These are phyloP conservation scores for Yamadazyma blattariae DNA, from an alignment of 1,139 yeast genomes.

Conservation along the genomic window DNA sequence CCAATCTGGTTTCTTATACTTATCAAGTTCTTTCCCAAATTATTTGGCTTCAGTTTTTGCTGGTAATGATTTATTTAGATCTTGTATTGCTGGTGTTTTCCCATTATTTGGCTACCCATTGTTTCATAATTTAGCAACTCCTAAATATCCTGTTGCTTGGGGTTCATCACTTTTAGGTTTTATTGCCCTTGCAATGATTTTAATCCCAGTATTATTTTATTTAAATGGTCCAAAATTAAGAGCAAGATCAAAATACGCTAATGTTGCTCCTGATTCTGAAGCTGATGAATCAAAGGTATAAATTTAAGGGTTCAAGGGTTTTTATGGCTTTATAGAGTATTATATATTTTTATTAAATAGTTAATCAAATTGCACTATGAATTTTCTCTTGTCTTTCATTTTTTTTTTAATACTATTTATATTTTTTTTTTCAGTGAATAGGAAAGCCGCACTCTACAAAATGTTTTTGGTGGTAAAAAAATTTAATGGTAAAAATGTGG, in stretches of 20 bases:
- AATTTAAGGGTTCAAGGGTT: no score
- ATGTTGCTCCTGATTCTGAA: conserved; percentile 6
- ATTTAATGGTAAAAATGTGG: no score
- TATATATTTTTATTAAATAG: no score
- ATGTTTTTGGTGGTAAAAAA: no score
- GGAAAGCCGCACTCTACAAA: no score
- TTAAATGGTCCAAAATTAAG: conserved; percentile 28
- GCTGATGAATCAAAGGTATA: no score
- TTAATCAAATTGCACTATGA: no score
- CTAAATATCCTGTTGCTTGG: conserved; percentile 55
- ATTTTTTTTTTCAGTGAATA: no score
- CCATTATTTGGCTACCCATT: conserved; percentile 58
- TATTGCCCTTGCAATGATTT: conserved; percentile 38
- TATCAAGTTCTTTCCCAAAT: conserved; percentile 30
- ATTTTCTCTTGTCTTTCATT: no score
- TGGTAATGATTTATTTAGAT: conserved; percentile 52
- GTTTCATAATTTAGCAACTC: conserved; percentile 43
- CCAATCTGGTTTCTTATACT: conserved; percentile 37
- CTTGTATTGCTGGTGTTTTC: conserved; percentile 57
- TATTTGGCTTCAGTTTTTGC: conserved; percentile 60
- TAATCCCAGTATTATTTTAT: conserved; percentile 47
- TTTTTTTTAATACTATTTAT: no score
- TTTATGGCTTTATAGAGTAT: no score
- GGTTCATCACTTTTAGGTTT: conserved; percentile 51
- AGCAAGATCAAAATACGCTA: conserved; percentile 42